Evolutionary conservation across 495 filamentous ascomycete genomes (phyloP), one percentile per base, ranked within the genome.

Genomic region (Evernia prunastri): DNA sequence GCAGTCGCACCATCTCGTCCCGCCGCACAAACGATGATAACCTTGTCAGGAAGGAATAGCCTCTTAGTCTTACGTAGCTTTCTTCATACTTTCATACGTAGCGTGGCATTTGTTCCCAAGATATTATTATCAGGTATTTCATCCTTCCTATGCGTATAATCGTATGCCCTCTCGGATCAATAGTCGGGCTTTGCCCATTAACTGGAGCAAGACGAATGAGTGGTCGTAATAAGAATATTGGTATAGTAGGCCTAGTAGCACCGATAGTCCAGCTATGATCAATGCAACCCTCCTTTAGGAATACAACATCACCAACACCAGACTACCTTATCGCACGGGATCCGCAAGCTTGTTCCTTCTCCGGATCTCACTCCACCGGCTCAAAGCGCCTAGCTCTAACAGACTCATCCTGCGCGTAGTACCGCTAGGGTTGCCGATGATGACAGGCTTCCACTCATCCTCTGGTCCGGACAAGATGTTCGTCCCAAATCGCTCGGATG

Each of bases 331-430:
- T 33, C 51, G 29, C 51, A 54, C 51, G 33, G 51, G 51, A 9
- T 17, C 51, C 18, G 23, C 64, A 64, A 90, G 71, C 58, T 75
- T 75, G 69, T 90, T 90, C 74, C 83, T 82, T 70, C 79, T 80
- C 66, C 87, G 77, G 69, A 90, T 88, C 74, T 90, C 87, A 49
- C 80, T 86, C 85, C 87, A 90, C 36, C 87, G 73, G 49, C 78
- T 85, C 75, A 86, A 70, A 27, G 73, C 72, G 4, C 87, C 87
- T 27, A 89, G 69, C 70, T 90, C 87, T 54, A 90, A 76, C 35
- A 88, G 71, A 65, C 82, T 88, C 78, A 90, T 83, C 56, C 85
- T 77, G 45, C 87, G 76, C 71, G 81, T 84, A 69, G 81, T 85
- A 29, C 85, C 81, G 29, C 79, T 81, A 39, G 87, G 87, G 75